Evolutionary conservation across 768 basidiomycete genomes (phyloP).

Genomic region (Suillus alpinus): DNA sequence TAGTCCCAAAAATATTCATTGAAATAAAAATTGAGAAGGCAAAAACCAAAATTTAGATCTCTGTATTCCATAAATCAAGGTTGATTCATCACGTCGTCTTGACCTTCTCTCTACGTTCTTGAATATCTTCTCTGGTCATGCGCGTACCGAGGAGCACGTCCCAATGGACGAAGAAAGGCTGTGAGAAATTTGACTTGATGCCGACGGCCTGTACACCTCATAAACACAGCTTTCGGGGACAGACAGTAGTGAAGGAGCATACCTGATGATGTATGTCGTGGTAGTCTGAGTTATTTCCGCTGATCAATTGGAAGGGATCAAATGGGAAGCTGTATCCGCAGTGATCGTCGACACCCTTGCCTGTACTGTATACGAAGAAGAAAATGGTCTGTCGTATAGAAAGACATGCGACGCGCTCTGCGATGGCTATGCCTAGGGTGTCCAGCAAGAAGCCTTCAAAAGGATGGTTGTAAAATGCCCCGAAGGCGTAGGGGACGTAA

Average conservation of each 20-base stretch:
- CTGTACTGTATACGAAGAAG: slow-evolving; percentile 76
- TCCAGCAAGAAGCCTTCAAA: slow-evolving; percentile 92
- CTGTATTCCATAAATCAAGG: not conserved
- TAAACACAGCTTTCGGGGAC: not conserved
- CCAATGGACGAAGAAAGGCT: slow-evolving; percentile 94
- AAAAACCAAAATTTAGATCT: not conserved
- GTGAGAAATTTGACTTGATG: slow-evolving; percentile 89
- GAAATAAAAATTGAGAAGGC: not conserved
- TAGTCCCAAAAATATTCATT: not conserved
- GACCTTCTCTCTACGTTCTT: slow-evolving; percentile 39
- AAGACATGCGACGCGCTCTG: slow-evolving; percentile 68
- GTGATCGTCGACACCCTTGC: slow-evolving; percentile 96
- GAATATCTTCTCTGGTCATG: slow-evolving; percentile 66
- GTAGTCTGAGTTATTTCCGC: slow-evolving; percentile 90
- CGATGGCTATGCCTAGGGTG: slow-evolving; percentile 71
- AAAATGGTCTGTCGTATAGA: slow-evolving; percentile 79
- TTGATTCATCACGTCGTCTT: slow-evolving; percentile 12
- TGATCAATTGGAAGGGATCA: slow-evolving; percentile 86
- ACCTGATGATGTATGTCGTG: slow-evolving; percentile 98
- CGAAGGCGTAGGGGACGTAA: slow-evolving; percentile 96
- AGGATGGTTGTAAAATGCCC: slow-evolving; percentile 96
- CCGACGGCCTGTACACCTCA: slow-evolving; percentile 45
- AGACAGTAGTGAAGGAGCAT: not conserved
- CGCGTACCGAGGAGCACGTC: slow-evolving; percentile 78
- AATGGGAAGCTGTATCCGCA: slow-evolving; percentile 88